Evolutionary conservation across 2,329 filamentous ascomycete species (phyloP), one percentile per base, ranked within the genome.

Genomic region (Fusarium xyrophilum): DNA sequence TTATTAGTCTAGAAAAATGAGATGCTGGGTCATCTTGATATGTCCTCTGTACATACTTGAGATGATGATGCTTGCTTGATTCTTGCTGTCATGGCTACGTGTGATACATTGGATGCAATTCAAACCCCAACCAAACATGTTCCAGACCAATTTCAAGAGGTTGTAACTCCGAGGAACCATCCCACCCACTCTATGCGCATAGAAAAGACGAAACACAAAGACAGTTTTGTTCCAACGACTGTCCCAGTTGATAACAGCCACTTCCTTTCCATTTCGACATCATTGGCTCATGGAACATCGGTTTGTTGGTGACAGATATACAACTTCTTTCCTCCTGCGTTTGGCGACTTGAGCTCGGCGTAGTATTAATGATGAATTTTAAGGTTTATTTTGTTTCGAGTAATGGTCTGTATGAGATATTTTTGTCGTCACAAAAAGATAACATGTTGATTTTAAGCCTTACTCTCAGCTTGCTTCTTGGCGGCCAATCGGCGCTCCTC

Each of bases 401-500:
- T 17, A 33, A 30, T 55, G 15, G 28, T 36, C 30, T 46, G 33
- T 30, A 25, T 19, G 43, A 30, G 44, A 35, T 40, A 17, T 33
- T 28, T 28, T 33, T 48, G 19, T 53, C 23, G 36, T 43, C 42
- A 54, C 14, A 39, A 11, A 28, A 39, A 39, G 38, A 32, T 12
- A 8, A 21, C 21, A 21, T 21, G 28, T 39, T 40, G 17, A 21
- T 35, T 39, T 67, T 73, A 73, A 28, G 56, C 56, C 66, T 75
- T 76, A 67, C 46, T 69, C 40, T 66, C 70, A 40, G 68, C 62
- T 40, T 54, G 50, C 74, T 80, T 77, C 72, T 79, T 79, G 73
- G 82, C 78, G 21, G 79, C 80, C 42, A 88, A 68, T 39, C 86
- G 81, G 69, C 85, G 84, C 82, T 95, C 92, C 82, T 94, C 92